Base-by-base conservation (phyloP, 2,329 filamentous ascomycete genomes). In the Aureobasidium uvarum region DNA sequence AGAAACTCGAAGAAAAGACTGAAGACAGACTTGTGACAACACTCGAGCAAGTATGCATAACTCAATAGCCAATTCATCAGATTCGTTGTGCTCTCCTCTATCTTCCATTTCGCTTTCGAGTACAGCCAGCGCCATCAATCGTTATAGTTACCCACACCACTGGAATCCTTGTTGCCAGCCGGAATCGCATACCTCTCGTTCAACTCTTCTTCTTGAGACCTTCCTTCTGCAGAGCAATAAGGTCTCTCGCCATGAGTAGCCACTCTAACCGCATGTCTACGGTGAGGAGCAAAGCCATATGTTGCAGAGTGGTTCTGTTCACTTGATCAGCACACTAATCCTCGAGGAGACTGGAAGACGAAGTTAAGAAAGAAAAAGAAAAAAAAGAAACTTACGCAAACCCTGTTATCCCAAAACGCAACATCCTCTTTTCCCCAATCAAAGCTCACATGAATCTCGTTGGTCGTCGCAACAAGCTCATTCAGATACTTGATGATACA, bases 391-490 rank as follows among this genome's bases (percentile, higher is more conserved):
- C 66, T 64, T 64, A 67, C 66, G 46, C 64, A 66, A 31, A 62
- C 59, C 8, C 66, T 64, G 31, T 67, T 89, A 71, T 89, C 87
- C 87, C 87, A 90, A 66, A 90, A 81, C 0, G 86, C 86, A 2
- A 90, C 84, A 66, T 88, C 88, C 46, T 84, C 81, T 67, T 85
- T 82, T 46, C 81, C 79, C 87, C 87, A 89, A 68, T 83, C 81
- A 71, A 88, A 86, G 20, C 88, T 81, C 6, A 85, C 87, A 70
- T 91, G 88, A 66, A 89, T 80, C 74, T 92, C 89, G 46, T 89
- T 87, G 4, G 81, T 85, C 1, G 83, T 83, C 1, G 81, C 75
- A 8, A 86, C 68, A 13, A 71, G 75, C 69, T 84, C 82, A 41
- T 84, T 84, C 3, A 55, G 13, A 25, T 39, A 55, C 1, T 10